Base-by-base conservation (phyloP, 208 protist species). In the Acanthamoeba polyphaga region DNA sequence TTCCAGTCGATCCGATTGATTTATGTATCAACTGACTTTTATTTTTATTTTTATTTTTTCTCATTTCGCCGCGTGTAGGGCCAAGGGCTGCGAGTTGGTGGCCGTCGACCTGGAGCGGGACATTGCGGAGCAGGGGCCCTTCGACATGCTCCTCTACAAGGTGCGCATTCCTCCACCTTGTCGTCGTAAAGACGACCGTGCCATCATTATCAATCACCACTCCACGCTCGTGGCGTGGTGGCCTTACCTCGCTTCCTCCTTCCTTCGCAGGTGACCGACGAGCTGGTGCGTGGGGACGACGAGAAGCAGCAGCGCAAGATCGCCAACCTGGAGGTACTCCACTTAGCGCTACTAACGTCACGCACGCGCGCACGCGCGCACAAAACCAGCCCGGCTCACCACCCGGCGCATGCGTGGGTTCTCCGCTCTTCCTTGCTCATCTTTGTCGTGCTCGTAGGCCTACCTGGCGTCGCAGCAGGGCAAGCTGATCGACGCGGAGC, bases 101-200 rank as follows among this genome's bases (percentile, higher is more conserved):
- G 64, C 55, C 4, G 62, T 92, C 3, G 87, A 92, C 62, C 34
- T 92, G 62, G 87, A 92, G 7, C 19, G 38, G 32, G 62, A 70
- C 62, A 29, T 92, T 13, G 87, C 62, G 6, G 87, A 68, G 87
- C 87, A 92, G 60, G 87, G 87, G 19, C 87, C 87, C 32, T 92
- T 92, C 27, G 62, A 92, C 62, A 53, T 92, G 62, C 87, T 92
- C 46, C 64, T 92, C 13, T 76, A 92, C 87, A 92, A 92, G 64
- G 64, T 92, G 7, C 74, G 3, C n/a, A 82, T 32, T 32, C 64
- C 24, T 64, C 58, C 7, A 0, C 6, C 58, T 17, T 27, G 13
- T 64, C 58, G 8, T 27, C 15, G 22, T n/a, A n/a, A 1, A 12
- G 64, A 70, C 64, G 55, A 60, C 27, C 66, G 9, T 49, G 43